Conservation (phyloP, 768 basidiomycete genomes). For the Mrakia hoshinonis region DNA sequence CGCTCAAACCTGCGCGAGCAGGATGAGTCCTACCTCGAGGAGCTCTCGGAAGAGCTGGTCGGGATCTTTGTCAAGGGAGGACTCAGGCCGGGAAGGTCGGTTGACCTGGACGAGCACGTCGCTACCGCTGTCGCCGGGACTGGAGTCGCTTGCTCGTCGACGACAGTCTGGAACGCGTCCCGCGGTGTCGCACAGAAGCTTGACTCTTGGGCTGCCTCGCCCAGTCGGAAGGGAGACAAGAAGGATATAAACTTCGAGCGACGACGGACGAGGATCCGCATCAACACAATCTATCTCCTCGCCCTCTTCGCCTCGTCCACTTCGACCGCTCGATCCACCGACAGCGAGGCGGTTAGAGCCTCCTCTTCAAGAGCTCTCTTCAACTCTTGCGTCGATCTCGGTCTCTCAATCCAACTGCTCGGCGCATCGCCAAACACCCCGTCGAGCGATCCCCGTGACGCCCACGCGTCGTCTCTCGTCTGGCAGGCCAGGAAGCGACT, state of each 20-base stretch:
- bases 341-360: no score
- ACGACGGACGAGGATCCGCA: background rate
- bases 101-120: background rate
- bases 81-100: background rate
- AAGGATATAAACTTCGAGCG: no score
- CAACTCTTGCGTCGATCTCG: conserved; percentile 5
- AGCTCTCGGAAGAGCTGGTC: background rate
- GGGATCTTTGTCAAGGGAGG: conserved; percentile 18
- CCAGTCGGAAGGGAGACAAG: background rate
- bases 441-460: background rate
- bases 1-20: background rate
- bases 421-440: conserved; percentile 5
- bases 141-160: background rate
- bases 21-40: background rate
- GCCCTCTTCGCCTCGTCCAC: conserved; percentile 14
- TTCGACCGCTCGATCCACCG: background rate
- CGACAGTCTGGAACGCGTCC: conserved; percentile 2
- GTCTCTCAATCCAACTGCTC: background rate
- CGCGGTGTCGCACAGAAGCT: background rate
- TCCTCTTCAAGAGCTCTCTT: conserved; percentile 1
- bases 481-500: conserved; percentile 22
- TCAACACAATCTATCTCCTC: conserved; percentile 17
- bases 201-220: background rate
- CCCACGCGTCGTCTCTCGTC: conserved; percentile 12
- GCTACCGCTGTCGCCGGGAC: background rate